These are phyloP conservation scores for Globisporangium radiosum DNA, from an alignment of 352 stramenopile genomes.

Conservation along the genomic window DNA sequence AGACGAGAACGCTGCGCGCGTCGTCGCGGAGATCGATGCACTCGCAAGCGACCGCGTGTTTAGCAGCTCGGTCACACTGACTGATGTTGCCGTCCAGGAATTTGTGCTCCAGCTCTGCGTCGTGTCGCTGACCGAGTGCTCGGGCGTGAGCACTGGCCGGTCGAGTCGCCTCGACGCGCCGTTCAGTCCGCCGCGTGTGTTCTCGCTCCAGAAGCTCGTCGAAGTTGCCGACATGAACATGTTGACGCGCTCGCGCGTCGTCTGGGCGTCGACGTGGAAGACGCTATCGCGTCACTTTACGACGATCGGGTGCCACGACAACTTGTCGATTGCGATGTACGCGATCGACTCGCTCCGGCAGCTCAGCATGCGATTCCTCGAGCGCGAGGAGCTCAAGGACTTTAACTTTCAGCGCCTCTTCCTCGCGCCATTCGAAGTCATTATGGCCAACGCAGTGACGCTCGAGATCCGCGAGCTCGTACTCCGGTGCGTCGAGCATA, in stretches of 20 bases:
- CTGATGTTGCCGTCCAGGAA: constrained; percentile 73
- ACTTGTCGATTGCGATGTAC: constrained; percentile 97
- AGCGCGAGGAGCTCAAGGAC: constrained; percentile 96
- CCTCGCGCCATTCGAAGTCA: constrained; percentile 95
- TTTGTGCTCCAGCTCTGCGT: constrained; percentile 89
- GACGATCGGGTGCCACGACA: constrained; percentile 94
- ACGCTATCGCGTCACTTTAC: constrained; percentile 97
- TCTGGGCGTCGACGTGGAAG: constrained; percentile 98
- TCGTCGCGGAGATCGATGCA: constrained; percentile 83
- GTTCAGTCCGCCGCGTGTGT: constrained; percentile 90
- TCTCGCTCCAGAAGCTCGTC: constrained; percentile 98
- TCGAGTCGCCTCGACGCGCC: constrained; percentile 21
- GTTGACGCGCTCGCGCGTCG: constrained; percentile 91
- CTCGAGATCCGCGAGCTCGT: constrained; percentile 89
- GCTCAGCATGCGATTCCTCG: constrained; percentile 99
- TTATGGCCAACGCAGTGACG: constrained; percentile 83
- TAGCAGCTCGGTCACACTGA: constrained; percentile 78
- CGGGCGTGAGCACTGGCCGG: constrained; percentile 41
- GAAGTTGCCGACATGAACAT: constrained; percentile 99
- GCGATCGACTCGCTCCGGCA: constrained; percentile 99
- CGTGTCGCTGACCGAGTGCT: constrained; percentile 89
- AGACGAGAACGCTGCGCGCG: constrained; percentile 76
- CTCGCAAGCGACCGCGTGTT: constrained; percentile 90
- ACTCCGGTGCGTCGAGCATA: constrained; percentile 87
- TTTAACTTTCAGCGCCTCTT: constrained; percentile 99